Conservation (phyloP, 805 yeast species). For the Maudiozyma bulderi region DNA sequence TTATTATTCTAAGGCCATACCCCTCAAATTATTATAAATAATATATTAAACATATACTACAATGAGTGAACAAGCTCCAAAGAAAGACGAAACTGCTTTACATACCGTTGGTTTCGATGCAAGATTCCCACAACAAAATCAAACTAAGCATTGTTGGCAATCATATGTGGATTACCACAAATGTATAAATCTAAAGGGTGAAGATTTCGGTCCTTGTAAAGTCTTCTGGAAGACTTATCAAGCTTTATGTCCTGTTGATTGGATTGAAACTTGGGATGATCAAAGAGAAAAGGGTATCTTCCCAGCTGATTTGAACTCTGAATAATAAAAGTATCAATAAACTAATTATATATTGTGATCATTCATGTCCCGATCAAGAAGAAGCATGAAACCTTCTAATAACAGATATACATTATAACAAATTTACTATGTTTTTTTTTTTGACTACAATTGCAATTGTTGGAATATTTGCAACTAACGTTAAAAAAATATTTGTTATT, state of each 20-base stretch:
- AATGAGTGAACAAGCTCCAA: conserved; percentile 7
- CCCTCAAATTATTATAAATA: not conserved
- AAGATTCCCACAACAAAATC: conserved; percentile 95
- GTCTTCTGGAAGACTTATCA: conserved; percentile 87
- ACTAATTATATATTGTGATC: not conserved
- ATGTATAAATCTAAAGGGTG: conserved; percentile 94
- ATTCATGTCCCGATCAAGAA: no score
- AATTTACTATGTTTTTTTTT: no score
- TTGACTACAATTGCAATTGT: no score
- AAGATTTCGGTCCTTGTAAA: conserved; percentile 95
- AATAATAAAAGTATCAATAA: not conserved
- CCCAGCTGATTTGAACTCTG: conserved; percentile 38
- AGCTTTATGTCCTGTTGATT: conserved; percentile 74
- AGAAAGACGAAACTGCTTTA: conserved; percentile 33
- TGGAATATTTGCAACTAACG: no score
- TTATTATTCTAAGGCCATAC: not conserved
- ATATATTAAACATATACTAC: not conserved
- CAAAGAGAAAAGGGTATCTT: conserved; percentile 62
- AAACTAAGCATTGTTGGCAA: conserved; percentile 97
- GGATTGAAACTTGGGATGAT: conserved; percentile 84
- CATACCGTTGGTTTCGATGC: conserved; percentile 75
- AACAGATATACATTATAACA: no score
- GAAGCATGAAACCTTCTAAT: not conserved
- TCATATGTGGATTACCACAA: conserved; percentile 96
- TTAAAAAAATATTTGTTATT: no score